Conservation (phyloP, 768 basidiomycete genomes). For the Psilocybe cyanescens region DNA sequence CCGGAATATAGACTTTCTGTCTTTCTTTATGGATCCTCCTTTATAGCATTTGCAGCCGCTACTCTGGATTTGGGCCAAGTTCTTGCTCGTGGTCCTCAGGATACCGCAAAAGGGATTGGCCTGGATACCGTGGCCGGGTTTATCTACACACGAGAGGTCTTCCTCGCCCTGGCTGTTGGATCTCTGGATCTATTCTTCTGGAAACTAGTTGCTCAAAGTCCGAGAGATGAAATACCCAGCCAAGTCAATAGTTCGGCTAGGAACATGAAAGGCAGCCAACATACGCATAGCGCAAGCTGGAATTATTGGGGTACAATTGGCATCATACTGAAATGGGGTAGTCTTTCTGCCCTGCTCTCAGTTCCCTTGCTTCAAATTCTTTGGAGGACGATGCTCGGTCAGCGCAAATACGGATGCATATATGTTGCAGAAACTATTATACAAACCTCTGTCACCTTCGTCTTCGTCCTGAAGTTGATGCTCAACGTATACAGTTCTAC, state of each 20-base stretch:
- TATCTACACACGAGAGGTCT: conserved; percentile 59
- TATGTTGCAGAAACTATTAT: conserved; percentile 63
- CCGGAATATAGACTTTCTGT: conserved; percentile 40
- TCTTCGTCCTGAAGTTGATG: conserved; percentile 67
- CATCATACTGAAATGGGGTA: conserved; percentile 50
- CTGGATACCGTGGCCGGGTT: conserved; percentile 38
- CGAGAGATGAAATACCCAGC: conserved; percentile 40
- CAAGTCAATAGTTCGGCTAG: background rate
- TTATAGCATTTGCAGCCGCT: conserved; percentile 64
- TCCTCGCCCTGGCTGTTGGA: conserved; percentile 59
- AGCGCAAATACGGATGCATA: conserved; percentile 42
- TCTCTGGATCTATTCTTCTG: conserved; percentile 71
- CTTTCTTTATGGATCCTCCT: conserved; percentile 59
- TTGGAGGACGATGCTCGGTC: conserved; percentile 56
- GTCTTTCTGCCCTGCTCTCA: conserved; percentile 46
- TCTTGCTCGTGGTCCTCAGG: conserved; percentile 40
- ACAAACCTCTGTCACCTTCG: conserved; percentile 57
- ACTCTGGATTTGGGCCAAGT: conserved; percentile 65
- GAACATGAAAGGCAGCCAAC: conserved; percentile 14
- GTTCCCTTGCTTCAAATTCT: conserved; percentile 63
- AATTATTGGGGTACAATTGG: conserved; percentile 64
- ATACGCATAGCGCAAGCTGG: conserved; percentile 66
- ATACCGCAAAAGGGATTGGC: conserved; percentile 24
- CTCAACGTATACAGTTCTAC: conserved; percentile 58
- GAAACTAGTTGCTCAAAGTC: conserved; percentile 63